Evolutionary conservation across 306 rosid genomes (phyloP).

Genomic region (Vigna hirtella): DNA sequence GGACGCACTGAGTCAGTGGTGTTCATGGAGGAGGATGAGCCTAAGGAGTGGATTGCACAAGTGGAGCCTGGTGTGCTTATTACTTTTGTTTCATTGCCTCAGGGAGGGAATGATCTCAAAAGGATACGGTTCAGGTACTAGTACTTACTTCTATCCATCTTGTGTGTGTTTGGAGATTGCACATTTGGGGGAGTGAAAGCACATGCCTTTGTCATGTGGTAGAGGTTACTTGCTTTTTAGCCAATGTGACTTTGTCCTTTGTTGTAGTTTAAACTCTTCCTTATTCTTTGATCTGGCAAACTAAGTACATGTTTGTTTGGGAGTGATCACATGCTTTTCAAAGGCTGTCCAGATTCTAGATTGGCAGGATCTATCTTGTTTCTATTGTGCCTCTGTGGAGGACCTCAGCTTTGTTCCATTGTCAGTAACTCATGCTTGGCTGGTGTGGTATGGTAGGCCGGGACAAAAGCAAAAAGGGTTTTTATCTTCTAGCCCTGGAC

Average conservation of each 20-base stretch:
- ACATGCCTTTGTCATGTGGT: constrained; percentile 58
- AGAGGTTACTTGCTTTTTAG: constrained; percentile 40
- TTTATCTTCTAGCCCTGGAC: constrained; percentile 37
- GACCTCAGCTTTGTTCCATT: constrained; percentile 49
- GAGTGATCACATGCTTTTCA: constrained; percentile 54
- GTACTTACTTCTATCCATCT: constrained; percentile 17
- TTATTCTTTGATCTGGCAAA: constrained; percentile 48
- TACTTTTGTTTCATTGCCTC: constrained; percentile 90
- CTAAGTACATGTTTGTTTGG: constrained; percentile 44
- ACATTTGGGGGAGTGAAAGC: constrained; percentile 49
- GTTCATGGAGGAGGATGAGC: constrained; percentile 94
- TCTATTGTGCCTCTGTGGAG: constrained; percentile 46
- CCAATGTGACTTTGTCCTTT: constrained; percentile 54
- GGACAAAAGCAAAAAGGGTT: constrained; percentile 47
- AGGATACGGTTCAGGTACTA: constrained; percentile 92
- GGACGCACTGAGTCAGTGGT: constrained; percentile 80
- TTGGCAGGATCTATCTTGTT: constrained; percentile 54
- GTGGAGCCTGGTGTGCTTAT: constrained; percentile 99
- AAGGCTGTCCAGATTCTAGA: constrained; percentile 50
- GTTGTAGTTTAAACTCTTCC: constrained; percentile 53
- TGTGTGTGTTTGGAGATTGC: constrained; percentile 43
- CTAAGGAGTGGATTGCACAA: constrained; percentile 96
- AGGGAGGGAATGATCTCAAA: constrained; percentile 96
- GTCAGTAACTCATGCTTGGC: constrained; percentile 48
- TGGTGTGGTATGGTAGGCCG: constrained; percentile 21